Conservation (phyloP, 208 protist genomes). For the Crithidia acanthocephali region DNA sequence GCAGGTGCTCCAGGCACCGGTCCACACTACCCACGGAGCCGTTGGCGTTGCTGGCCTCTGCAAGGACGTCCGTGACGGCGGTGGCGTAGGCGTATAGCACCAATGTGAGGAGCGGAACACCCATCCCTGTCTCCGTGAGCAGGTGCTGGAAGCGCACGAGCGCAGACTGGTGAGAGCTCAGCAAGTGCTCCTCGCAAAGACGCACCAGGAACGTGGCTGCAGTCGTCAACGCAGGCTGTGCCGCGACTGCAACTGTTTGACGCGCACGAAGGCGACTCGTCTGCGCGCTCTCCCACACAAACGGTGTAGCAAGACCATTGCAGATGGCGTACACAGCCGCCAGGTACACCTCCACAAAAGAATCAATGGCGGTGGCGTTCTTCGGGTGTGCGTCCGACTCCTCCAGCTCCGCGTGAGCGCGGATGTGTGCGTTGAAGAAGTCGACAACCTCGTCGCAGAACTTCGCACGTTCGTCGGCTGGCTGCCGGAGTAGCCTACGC, state of each 20-base stretch:
- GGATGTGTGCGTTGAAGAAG: neutral
- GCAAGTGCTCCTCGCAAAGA: conserved; percentile 26
- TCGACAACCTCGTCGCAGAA: neutral
- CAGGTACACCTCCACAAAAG: conserved; percentile 13
- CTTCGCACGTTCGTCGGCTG: neutral
- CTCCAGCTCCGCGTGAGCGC: neutral
- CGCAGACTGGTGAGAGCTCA: conserved; percentile 8
- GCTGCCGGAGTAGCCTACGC: neutral
- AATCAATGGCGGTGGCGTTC: neutral
- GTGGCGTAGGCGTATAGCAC: conserved; percentile 59
- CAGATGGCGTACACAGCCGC: conserved; percentile 24
- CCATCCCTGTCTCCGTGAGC: conserved; percentile 28
- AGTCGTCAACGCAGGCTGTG: neutral
- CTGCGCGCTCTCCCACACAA: conserved; percentile 17
- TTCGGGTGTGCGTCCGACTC: neutral
- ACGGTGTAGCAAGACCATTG: conserved; percentile 13
- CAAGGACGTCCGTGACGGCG: conserved; percentile 19
- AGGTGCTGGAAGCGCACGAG: conserved; percentile 7
- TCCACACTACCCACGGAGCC: neutral
- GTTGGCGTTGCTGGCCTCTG: neutral
- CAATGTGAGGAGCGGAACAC: conserved; percentile 41
- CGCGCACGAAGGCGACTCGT: conserved; percentile 16
- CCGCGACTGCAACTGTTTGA: neutral
- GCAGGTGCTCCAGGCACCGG: conserved; percentile 17
- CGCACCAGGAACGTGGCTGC: conserved; percentile 8